These are phyloP conservation scores for Neofusicoccum parvum DNA, from an alignment of 2,329 filamentous ascomycete species.

Conservation along the genomic window DNA sequence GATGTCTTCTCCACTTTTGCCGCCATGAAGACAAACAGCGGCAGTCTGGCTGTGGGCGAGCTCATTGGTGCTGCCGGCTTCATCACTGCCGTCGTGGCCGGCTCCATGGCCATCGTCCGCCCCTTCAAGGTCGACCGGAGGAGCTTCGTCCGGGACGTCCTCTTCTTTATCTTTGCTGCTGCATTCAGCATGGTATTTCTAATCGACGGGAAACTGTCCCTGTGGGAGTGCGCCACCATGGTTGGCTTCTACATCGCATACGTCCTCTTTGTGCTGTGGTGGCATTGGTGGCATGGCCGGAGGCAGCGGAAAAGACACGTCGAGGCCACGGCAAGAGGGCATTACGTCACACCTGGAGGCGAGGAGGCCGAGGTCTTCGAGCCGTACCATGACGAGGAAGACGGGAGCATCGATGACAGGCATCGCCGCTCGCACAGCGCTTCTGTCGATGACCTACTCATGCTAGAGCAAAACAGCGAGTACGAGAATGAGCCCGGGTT, in stretches of 20 bases:
- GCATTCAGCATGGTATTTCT: constrained; percentile 86
- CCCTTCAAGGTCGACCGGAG: constrained; percentile 89
- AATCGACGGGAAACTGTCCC: constrained; percentile 76
- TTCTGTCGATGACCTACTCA: constrained; percentile 66
- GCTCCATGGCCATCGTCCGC: constrained; percentile 94
- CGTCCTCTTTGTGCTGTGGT: constrained; percentile 81
- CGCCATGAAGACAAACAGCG: constrained; percentile 94
- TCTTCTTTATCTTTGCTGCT: constrained; percentile 87
- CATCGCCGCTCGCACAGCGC: constrained; percentile 27
- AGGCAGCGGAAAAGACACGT: constrained; percentile 63
- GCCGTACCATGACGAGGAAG: constrained; percentile 52
- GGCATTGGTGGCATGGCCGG: constrained; percentile 83
- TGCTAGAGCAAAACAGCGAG: constrained; percentile 61
- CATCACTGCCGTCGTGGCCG: constrained; percentile 93
- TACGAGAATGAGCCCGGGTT: constrained; percentile 58
- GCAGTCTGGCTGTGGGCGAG: constrained; percentile 94
- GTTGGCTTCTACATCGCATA: constrained; percentile 90
- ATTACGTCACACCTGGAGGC: constrained; percentile 65
- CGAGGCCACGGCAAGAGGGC: constrained; percentile 72
- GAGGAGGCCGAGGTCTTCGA: constrained; percentile 62
- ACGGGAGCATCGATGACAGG: constrained; percentile 44
- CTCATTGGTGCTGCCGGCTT: constrained; percentile 93
- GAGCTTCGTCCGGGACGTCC: constrained; percentile 88
- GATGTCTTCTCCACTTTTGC: constrained; percentile 99
- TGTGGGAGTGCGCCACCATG: constrained; percentile 92